These are phyloP conservation scores for Penicillium roqueforti DNA, from an alignment of 495 filamentous ascomycete genomes.

Conservation along the genomic window DNA sequence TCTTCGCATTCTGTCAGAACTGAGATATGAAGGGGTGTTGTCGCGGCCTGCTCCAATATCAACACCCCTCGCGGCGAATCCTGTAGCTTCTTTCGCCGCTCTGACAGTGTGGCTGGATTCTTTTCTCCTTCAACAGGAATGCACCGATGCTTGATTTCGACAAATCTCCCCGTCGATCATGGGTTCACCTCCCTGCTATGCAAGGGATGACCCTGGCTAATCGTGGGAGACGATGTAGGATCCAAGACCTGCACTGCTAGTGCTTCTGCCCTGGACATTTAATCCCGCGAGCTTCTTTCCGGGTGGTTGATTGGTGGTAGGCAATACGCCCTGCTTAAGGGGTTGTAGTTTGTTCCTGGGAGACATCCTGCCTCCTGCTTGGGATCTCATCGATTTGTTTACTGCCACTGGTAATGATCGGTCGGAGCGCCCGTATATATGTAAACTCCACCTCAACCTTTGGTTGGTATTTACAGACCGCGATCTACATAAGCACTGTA, in stretches of 20 bases:
- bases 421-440: neutral
- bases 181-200: constrained; percentile 12
- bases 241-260: neutral
- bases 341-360: neutral
- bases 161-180: constrained; percentile 20
- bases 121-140: constrained; percentile 15
- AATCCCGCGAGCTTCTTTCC: neutral
- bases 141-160: constrained; percentile 20
- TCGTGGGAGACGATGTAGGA: neutral
- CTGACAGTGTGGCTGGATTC: constrained; percentile 6
- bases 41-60: constrained; percentile 1
- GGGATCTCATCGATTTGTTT: neutral
- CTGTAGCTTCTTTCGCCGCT: neutral
- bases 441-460: no score
- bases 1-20: constrained; percentile 21
- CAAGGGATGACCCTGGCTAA: constrained; percentile 19
- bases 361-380: neutral
- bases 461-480: no score
- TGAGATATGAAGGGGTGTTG: constrained; percentile 20
- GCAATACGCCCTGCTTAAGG: neutral
- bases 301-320: neutral
- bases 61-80: constrained; percentile 17
- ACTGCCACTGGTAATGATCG: no score
- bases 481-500: no score
- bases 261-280: neutral